Base-by-base conservation (phyloP, 2,329 filamentous ascomycete genomes). In the Penicillium hesseltinei region DNA sequence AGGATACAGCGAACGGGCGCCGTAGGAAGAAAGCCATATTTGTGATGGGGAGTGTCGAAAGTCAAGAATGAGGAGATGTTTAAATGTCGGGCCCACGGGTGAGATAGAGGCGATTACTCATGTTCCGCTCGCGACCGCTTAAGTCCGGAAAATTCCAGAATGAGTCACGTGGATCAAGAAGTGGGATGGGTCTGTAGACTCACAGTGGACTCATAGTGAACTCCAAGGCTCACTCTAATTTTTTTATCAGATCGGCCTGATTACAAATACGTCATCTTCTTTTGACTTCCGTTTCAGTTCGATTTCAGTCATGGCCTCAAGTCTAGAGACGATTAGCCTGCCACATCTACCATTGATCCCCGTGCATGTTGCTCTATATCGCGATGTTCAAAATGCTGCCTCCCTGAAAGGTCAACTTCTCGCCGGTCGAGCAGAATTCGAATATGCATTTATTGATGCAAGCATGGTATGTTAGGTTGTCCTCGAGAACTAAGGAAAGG, bases 361-460 rank as follows among this genome's bases (percentile, higher is more conserved):
- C 7, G 79, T 96, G 31, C 87, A 94, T 73, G 77, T 91, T 49
- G 87, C 85, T 43, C 78, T 96, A 33, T 97, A 94, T 78, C 83
- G 80, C 23, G 79, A 90, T 71, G 84, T 97, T 56, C 73, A 83
- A 60, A 99, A 99, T 73, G 84, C 91, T 11, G 76, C 83, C 0
- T 92, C 88, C 69, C 80, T 99, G 43, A 88, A 92, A 51, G 81
- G 88, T 65, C 92, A 97, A 77, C 84, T 99, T 5, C 81, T 97
- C n/a, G 83, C 85, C 6, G 89, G 90, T 51, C 96, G 97, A 71
- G 70, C 84, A 11, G 87, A 88, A 9, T 97, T 92, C 67, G 92
- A 97, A 75, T 97, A 97, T 80, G 92, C 92, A 35, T 89, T 99
- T 64, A 84, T 99, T 46, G 93, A 99, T 76, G 92, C 92, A 21